Percentiles rank a stretch among this genome's conserved stretches.
phyloP scores from a whole-genome alignment of 257 asterid species.

The Nicotiana tabacum region DNA sequence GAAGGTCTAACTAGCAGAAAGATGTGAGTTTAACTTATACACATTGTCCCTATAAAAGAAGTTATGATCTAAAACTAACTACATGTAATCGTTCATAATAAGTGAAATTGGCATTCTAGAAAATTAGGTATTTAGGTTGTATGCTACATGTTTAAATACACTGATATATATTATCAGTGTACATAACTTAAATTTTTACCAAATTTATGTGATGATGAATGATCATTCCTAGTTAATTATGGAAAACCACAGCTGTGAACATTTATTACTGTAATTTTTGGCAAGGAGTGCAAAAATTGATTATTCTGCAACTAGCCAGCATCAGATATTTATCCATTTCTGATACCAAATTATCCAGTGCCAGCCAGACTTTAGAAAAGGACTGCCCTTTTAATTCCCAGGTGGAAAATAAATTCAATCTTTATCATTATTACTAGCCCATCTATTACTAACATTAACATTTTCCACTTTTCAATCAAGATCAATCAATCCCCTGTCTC shows the following conservation, averaged over 20 bases:
- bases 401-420: constrained; percentile 17
- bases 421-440: constrained; percentile 15
- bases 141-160: constrained; percentile 29
- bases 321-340: constrained; percentile 14
- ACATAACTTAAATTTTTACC: neutral
- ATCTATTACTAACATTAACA: neutral
- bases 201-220: constrained; percentile 13
- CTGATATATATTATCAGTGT: constrained; percentile 14
- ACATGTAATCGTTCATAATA: neutral
- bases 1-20: neutral
- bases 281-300: constrained; percentile 19
- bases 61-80: neutral
- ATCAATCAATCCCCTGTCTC: neutral
- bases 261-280: constrained; percentile 12
- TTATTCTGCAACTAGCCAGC: constrained; percentile 17
- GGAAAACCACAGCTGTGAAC: constrained; percentile 12
- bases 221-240: constrained; percentile 15
- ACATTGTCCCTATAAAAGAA: neutral
- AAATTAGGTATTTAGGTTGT: constrained; percentile 15
- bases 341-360: constrained; percentile 16
- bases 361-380: constrained; percentile 23
- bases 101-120: neutral
- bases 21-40: neutral
- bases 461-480: neutral
- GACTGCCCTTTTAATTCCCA: constrained; percentile 19